Evolutionary conservation across 78 protist species (phyloP), one percentile per base, ranked within the genome.

Genomic region (Dictyostelium capitatum): DNA sequence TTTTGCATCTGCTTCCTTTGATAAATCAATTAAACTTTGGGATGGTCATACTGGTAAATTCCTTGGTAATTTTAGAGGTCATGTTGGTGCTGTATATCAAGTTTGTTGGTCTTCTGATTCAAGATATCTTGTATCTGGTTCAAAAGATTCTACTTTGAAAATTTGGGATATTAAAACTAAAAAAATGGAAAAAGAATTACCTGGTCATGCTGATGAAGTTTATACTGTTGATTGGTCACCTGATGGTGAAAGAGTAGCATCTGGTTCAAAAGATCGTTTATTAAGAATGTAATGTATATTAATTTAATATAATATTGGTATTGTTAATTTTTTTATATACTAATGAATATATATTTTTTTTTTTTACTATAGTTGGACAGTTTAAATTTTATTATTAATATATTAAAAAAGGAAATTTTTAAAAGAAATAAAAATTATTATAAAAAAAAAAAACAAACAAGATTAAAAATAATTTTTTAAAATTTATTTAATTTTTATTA

Each of bases 131-230:
- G 98, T 97, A 23, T 43, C 89, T 25, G 98, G 97, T 23, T 89
- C 97, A 41, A 96, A 96, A 70, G 99, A 99, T 92, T 89, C 98
- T 25, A 99, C 99, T 23, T 67, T 98, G 37, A 98, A 99, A 94
- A 85, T 96, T 59, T 97, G 98, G 98, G 95, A 95, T 54, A 43
- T 84, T 62, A 79, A 59, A 46, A 96, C 81, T 17, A 89, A 94
- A 72, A 93, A 95, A 93, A 90, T 93, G 51, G 79, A 85, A 78
- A 8, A 59, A 10, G 99, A 99, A 46, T 95, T 99, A 32, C 99
- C 99, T 9, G 99, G 99, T 30, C 99, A 99, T 89, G 96, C 97
- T 0, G 99, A 98, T 94, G 90, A 96, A 91, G 99, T 98, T 62
- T 98, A 75, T 50, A 85, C 99, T n/a, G 97, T 97, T 9, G 99